These are phyloP conservation scores for Alternaria brassicicola DNA, from an alignment of 2,329 filamentous ascomycete species.

Conservation along the genomic window DNA sequence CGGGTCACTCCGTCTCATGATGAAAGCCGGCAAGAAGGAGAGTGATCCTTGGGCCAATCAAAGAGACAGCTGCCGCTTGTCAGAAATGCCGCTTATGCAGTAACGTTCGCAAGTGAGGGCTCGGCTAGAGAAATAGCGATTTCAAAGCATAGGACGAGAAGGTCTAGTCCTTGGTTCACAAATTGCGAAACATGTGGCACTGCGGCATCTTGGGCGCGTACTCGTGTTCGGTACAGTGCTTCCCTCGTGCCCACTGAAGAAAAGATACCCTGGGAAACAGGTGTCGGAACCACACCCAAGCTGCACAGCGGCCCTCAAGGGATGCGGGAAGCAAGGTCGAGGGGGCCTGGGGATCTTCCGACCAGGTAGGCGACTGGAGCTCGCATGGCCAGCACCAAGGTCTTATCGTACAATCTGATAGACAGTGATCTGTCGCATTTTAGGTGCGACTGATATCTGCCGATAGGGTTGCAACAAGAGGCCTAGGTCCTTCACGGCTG, in stretches of 20 bases:
- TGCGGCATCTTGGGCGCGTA: slow-evolving; percentile 19
- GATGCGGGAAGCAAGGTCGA: slow-evolving; percentile 49
- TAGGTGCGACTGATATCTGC: slow-evolving; percentile 1
- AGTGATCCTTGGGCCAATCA: slow-evolving; percentile 34
- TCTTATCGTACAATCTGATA: slow-evolving; percentile 12
- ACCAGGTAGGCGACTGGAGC: slow-evolving; percentile 27
- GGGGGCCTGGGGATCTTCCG: slow-evolving; percentile 45
- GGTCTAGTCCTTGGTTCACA: slow-evolving; percentile 18
- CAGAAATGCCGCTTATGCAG: slow-evolving; percentile 48
- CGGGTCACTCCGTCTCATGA: slow-evolving; percentile 33
- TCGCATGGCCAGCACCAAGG: slow-evolving; percentile 1
- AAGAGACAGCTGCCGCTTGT: slow-evolving; percentile 24
- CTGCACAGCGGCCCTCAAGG: slow-evolving; percentile 41
- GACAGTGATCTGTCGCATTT: slow-evolving; percentile 1
- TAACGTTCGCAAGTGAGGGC: slow-evolving; percentile 42
- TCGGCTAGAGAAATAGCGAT: slow-evolving; percentile 43
- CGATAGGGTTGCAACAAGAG: slow-evolving; percentile 5
- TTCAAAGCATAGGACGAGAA: slow-evolving; percentile 38
- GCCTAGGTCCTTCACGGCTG: slow-evolving; percentile 10
- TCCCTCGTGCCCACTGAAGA: neutral
- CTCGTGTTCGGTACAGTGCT: slow-evolving; percentile 27
- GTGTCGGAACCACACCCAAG: slow-evolving; percentile 30
- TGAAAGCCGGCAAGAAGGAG: slow-evolving; percentile 42
- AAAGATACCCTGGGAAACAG: slow-evolving; percentile 1
- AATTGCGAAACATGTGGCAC: slow-evolving; percentile 32